Evolutionary conservation across 2,329 filamentous ascomycete species (phyloP), one percentile per base, ranked within the genome.

Genomic region (Talaromyces islandicus): DNA sequence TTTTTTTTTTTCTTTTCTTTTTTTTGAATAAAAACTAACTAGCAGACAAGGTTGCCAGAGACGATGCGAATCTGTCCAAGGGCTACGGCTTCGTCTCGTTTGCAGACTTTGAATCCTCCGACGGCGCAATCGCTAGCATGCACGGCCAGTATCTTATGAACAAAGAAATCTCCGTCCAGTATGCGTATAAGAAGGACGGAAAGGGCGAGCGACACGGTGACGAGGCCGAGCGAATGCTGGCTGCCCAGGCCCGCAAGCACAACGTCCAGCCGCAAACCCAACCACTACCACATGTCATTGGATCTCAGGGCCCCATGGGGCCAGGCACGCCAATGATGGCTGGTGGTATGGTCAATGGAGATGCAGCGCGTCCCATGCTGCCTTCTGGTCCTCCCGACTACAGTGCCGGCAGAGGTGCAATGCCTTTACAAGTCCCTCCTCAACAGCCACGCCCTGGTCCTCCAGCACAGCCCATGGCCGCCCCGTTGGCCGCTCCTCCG

Each of bases 181-280:
- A 97, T 75, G 94, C 94, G 43, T 97, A 96, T 84, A 99, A 99
- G 83, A 97, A 97, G 78, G 94, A 99, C 70, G 94, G 94, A 67
- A 96, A 96, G 78, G 93, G 93, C 68, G 93, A 97, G 78, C 83
- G 94, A 61, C 94, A 99, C 72, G 94, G 94, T 68, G 94, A 99
- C 73, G 85, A 92, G 68, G 94, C 94, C 30, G 94, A 99, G 78
- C 84, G 94, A 70, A 89, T 91, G 80, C 85, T 99, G 53, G 94
- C 94, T 30, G 88, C 89, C 29, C 90, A 97, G 77, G 94, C 92
- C 60, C 93, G 93, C 78, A 93, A 92, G 73, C 91, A 97, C 75
- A 96, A 96, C 69, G 90, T 99, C 62, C 85, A 91, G 57, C 89
- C 92, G 38, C 88, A 92, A 65, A 84, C 87, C 2, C 89, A 92